A percentile compares a stretch with the other conserved stretches of the same genome.
These are phyloP conservation scores for Trichophyton schoenleinii DNA, from an alignment of 2,329 filamentous ascomycete species.

Conservation along the genomic window DNA sequence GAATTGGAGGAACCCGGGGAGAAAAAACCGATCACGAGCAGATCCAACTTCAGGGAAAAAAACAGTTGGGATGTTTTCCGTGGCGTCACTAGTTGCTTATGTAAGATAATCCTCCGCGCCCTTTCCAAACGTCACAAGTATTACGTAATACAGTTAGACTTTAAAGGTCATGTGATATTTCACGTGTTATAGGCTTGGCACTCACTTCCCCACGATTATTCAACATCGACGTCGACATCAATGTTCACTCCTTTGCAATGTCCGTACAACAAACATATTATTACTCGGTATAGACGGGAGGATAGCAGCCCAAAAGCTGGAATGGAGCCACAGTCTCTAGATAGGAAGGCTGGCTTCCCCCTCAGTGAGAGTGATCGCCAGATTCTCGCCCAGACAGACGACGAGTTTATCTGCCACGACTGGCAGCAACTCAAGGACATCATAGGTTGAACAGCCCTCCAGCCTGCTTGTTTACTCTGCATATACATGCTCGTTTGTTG, in stretches of 20 bases:
- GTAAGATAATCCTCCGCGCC: background rate
- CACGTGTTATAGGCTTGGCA: too few species aligned
- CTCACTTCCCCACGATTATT: too few species aligned
- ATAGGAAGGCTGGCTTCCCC: conserved; percentile 27
- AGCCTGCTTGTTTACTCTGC: background rate
- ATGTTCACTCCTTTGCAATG: too few species aligned
- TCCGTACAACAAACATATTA: too few species aligned
- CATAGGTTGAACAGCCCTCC: conserved; percentile 32
- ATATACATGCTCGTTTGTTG: background rate
- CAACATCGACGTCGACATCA: background rate
- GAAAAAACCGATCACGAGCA: background rate
- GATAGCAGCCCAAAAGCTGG: background rate
- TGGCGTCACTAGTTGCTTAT: background rate
- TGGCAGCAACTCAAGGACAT: conserved; percentile 42
- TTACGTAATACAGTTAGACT: background rate
- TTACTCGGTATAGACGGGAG: too few species aligned
- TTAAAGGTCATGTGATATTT: too few species aligned
- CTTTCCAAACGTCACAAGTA: background rate
- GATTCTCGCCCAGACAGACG: conserved; percentile 40
- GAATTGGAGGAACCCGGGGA: background rate
- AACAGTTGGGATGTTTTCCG: background rate
- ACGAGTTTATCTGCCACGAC: conserved; percentile 40
- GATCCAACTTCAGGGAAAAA: background rate
- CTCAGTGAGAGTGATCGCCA: conserved; percentile 39
- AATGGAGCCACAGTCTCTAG: background rate